Evolutionary conservation across 768 basidiomycete species (phyloP).

Genomic region (Psilocybe sp.): DNA sequence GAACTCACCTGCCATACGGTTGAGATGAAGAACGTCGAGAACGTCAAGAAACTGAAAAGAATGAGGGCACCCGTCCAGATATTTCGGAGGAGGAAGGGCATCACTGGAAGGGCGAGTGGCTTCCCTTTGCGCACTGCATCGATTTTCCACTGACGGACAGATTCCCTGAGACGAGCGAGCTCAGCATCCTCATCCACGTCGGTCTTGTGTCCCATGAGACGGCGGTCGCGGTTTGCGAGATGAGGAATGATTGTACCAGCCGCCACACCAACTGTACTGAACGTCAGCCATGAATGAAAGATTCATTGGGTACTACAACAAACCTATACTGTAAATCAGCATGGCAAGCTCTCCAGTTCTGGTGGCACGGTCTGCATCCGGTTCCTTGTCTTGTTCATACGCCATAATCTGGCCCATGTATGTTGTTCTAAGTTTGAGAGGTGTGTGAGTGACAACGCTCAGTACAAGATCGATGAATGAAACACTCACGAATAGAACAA

Average conservation of each 20-base stretch:
- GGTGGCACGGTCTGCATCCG: slow-evolving; percentile 80
- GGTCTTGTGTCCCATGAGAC: slow-evolving; percentile 68
- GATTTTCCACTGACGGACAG: slow-evolving; percentile 78
- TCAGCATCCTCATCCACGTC: slow-evolving; percentile 79
- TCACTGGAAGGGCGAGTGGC: slow-evolving; percentile 75
- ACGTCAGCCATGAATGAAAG: slow-evolving; percentile 4
- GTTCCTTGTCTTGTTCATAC: slow-evolving; percentile 66
- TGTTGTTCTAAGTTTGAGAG: slow-evolving; percentile 59
- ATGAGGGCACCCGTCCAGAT: slow-evolving; percentile 90
- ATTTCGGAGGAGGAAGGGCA: slow-evolving; percentile 89
- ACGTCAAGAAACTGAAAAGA: slow-evolving; percentile 74
- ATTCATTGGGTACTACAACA: slow-evolving; percentile 16
- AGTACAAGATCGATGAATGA: background rate
- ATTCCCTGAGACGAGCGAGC: slow-evolving; percentile 61
- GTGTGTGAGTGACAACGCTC: background rate
- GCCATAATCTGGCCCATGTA: slow-evolving; percentile 96
- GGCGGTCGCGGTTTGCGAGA: slow-evolving; percentile 77
- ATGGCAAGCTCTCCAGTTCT: slow-evolving; percentile 86
- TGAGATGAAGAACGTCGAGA: slow-evolving; percentile 83
- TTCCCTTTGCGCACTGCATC: slow-evolving; percentile 77
- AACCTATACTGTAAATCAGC: slow-evolving; percentile 87
- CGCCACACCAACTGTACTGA: slow-evolving; percentile 68
- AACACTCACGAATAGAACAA: slow-evolving; percentile 78
- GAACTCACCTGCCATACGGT: slow-evolving; percentile 65
- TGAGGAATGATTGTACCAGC: slow-evolving; percentile 82